phyloP scores from a whole-genome alignment of 2,329 filamentous ascomycete genomes.

The Helotiales sp. region DNA sequence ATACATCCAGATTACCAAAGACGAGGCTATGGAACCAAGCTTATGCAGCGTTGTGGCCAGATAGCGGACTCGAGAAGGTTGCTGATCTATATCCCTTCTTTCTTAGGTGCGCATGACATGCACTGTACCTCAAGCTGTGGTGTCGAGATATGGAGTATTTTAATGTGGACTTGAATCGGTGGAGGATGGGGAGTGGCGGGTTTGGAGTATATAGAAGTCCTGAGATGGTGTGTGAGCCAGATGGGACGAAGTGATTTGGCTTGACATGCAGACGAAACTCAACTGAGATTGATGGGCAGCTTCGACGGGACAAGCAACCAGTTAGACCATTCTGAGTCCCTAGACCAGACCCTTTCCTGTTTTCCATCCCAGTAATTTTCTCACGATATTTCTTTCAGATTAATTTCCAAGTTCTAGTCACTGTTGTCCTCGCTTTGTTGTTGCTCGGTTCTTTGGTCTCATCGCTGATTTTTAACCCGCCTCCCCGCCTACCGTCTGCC shows the following conservation, averaged over 20 bases:
- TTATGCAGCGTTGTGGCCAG: background rate
- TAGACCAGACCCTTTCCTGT: too few species aligned
- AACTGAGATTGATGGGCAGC: too few species aligned
- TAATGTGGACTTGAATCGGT: background rate
- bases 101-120: background rate
- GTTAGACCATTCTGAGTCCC: too few species aligned
- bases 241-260: background rate
- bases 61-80: background rate
- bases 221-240: background rate
- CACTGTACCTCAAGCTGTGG: background rate
- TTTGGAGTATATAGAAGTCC: background rate
- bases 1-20: background rate
- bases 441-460: too few species aligned
- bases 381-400: too few species aligned
- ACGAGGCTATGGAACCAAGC: background rate
- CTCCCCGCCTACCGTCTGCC: too few species aligned
- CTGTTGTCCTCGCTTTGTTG: too few species aligned
- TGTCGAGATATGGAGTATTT: background rate
- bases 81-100: background rate
- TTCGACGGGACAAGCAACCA: too few species aligned
- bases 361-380: too few species aligned
- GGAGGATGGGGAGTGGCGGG: background rate
- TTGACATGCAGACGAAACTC: too few species aligned
- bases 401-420: too few species aligned
- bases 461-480: too few species aligned